Evolutionary conservation across 371 early-diverging fungal genomes (phyloP).

Genomic region (Apophysomyces variabilis): DNA sequence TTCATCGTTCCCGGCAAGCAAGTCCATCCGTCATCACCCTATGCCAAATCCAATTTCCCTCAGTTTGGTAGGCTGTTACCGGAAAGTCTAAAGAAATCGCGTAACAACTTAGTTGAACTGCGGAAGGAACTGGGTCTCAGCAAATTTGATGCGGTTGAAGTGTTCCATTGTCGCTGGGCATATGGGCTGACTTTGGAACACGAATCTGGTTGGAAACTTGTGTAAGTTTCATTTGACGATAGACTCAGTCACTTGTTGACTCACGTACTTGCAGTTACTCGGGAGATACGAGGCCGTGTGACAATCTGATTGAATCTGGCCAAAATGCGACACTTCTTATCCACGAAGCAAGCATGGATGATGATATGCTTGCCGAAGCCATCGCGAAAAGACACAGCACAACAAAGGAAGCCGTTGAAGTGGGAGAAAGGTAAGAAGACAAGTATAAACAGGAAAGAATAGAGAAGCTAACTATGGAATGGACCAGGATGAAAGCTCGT

Average conservation of each 20-base stretch:
- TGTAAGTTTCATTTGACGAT: conserved; percentile 36
- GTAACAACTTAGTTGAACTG: conserved; percentile 28
- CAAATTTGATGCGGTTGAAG: conserved; percentile 67
- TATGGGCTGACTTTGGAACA: conserved; percentile 78
- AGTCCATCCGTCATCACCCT: too few relatives aligned
- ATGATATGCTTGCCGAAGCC: conserved; percentile 84
- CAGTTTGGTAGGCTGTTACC: too few relatives aligned
- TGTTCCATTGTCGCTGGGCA: conserved; percentile 81
- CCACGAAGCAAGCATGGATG: conserved; percentile 97
- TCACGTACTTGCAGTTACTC: conserved; percentile 67
- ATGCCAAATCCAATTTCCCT: too few relatives aligned
- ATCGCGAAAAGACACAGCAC: conserved; percentile 90
- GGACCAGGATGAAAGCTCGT: conserved; percentile 76
- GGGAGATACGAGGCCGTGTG: conserved; percentile 96
- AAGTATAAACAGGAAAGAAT: neutral
- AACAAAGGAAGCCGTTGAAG: conserved; percentile 84
- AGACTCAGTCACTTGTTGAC: neutral
- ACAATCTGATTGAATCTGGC: conserved; percentile 75
- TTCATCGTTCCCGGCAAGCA: neutral
- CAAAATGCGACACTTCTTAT: conserved; percentile 80
- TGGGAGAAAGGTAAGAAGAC: conserved; percentile 65
- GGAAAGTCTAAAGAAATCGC: conserved; percentile 15
- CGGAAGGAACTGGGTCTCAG: conserved; percentile 52
- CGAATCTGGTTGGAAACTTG: conserved; percentile 68
- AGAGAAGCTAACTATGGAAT: neutral